Conservation (phyloP, 805 yeast species). For the Wickerhamiella australiensis region DNA sequence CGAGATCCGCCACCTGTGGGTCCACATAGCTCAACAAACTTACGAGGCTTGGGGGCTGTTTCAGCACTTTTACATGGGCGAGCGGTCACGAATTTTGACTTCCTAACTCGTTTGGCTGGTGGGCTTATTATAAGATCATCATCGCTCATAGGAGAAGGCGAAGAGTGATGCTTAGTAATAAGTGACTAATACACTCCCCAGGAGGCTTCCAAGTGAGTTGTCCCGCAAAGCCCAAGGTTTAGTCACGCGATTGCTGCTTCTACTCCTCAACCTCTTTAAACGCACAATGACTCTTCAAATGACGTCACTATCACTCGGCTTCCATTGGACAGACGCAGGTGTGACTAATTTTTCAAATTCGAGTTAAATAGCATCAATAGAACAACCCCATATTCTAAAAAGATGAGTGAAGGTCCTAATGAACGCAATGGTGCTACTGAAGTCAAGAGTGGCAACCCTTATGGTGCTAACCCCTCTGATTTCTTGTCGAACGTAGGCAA, state of each 20-base stretch:
- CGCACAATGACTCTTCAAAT: slow-evolving; percentile 9
- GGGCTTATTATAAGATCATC: background rate
- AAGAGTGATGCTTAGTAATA: no score
- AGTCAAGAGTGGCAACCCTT: slow-evolving; percentile 46
- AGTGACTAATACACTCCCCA: background rate
- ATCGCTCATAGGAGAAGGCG: no score
- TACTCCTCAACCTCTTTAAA: background rate
- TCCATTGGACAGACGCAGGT: slow-evolving; percentile 10
- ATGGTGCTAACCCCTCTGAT: slow-evolving; percentile 93
- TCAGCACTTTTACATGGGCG: background rate
- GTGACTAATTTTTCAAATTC: slow-evolving; percentile 9
- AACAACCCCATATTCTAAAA: background rate
- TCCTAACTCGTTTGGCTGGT: background rate
- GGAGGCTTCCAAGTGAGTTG: no score
- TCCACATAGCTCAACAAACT: background rate
- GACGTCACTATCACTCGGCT: slow-evolving; percentile 5
- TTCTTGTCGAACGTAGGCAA: slow-evolving; percentile 76
- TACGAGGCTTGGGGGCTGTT: background rate
- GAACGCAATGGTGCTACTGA: slow-evolving; percentile 19
- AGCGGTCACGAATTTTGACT: background rate
- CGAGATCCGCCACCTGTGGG: background rate
- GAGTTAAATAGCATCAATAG: slow-evolving; percentile 8
- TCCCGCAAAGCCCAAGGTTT: no score
- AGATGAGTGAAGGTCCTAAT: slow-evolving; percentile 13
- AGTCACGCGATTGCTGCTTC: no score